Evolutionary conservation across 179 eudicot genomes (phyloP).

Genomic region (Silene vulgaris): DNA sequence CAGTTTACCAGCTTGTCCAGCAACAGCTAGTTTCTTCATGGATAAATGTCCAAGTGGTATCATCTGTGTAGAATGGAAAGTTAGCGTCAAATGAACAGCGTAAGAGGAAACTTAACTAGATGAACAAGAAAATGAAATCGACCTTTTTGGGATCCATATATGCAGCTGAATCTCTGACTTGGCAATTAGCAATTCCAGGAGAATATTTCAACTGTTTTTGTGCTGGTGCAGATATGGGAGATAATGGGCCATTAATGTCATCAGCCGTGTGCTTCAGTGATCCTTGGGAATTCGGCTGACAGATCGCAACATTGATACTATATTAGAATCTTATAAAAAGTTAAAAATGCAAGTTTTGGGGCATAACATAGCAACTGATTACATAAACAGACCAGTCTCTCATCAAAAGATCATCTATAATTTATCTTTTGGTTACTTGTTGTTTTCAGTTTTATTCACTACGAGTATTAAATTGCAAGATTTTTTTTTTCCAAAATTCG

Average conservation of each 20-base stretch:
- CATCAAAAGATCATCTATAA: neutral
- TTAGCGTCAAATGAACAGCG: neutral
- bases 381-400: neutral
- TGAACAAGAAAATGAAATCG: conserved; percentile 15
- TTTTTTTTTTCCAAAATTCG: too few relatives aligned
- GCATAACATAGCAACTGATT: conserved; percentile 7
- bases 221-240: conserved; percentile 80
- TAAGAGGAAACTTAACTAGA: conserved; percentile 14
- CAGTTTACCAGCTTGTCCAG: conserved; percentile 81
- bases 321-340: neutral
- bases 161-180: conserved; percentile 66
- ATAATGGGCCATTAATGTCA: conserved; percentile 61
- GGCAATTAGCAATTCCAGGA: conserved; percentile 86
- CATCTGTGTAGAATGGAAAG: conserved; percentile 55
- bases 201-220: conserved; percentile 91
- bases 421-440: neutral
- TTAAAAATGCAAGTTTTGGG: conserved; percentile 1
- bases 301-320: neutral
- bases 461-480: too few relatives aligned
- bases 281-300: conserved; percentile 52
- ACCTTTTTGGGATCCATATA: conserved; percentile 85
- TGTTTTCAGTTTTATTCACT: neutral
- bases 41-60: conserved; percentile 78
- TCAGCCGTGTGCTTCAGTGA: conserved; percentile 61
- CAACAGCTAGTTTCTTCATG: conserved; percentile 76